phyloP scores from a whole-genome alignment of 2,329 filamentous ascomycete species.

The Fonsecaea monophora region DNA sequence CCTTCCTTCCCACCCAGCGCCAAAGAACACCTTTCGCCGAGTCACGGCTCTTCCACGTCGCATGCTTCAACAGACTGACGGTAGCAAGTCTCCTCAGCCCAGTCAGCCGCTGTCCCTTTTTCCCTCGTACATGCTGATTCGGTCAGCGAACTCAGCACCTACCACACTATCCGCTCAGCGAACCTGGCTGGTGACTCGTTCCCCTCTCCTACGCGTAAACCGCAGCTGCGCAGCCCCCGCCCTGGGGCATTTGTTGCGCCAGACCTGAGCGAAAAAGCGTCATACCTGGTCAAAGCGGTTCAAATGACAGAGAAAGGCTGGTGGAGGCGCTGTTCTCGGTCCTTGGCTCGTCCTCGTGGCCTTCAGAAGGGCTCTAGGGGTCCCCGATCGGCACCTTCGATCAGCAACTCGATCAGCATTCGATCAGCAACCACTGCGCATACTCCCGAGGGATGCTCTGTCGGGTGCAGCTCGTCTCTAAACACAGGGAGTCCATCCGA shows the following conservation, averaged over 20 bases:
- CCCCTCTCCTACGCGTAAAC: conserved; percentile 2
- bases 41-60: conserved; percentile 14
- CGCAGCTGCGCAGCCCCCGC: not conserved
- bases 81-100: conserved; percentile 3
- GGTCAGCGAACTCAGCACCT: conserved; percentile 6
- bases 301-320: conserved; percentile 12
- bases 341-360: conserved; percentile 15
- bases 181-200: not conserved
- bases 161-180: too few species aligned
- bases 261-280: conserved; percentile 9
- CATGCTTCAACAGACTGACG: not conserved
- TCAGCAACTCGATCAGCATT: not conserved
- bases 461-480: conserved; percentile 1
- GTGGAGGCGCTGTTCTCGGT: conserved; percentile 18
- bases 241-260: not conserved
- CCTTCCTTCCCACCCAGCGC: conserved; percentile 2
- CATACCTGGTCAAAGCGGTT: conserved; percentile 7
- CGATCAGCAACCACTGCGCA: conserved; percentile 15
- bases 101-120: conserved; percentile 20
- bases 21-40: conserved; percentile 11
- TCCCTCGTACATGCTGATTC: conserved; percentile 14
- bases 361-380: conserved; percentile 10
- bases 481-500: conserved; percentile 12
- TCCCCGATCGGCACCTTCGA: conserved; percentile 4
- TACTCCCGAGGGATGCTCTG: conserved; percentile 4